These are phyloP conservation scores for Penicillium concentricum DNA, from an alignment of 2,329 filamentous ascomycete genomes.

Conservation along the genomic window DNA sequence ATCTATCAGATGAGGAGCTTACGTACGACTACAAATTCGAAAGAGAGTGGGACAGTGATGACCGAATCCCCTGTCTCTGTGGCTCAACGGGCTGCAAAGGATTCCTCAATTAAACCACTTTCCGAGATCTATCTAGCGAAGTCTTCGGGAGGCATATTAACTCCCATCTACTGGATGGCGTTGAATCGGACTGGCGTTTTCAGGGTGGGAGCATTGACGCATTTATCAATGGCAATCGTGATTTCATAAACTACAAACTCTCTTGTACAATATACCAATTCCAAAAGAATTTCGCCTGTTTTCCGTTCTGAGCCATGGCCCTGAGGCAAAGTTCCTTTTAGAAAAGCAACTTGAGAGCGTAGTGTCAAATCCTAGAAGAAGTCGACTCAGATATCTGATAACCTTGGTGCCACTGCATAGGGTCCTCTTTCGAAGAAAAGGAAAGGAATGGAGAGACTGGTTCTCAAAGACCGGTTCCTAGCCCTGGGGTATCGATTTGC, in stretches of 20 bases:
- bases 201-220: constrained; percentile 14
- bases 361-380: neutral
- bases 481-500: constrained; percentile 9
- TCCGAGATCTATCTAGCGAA: neutral
- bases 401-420: neutral
- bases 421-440: neutral
- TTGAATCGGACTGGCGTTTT: constrained; percentile 15
- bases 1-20: constrained; percentile 80
- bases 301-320: neutral
- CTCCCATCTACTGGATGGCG: constrained; percentile 11
- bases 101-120: constrained; percentile 77
- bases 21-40: constrained; percentile 99
- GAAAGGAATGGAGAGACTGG: neutral
- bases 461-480: neutral
- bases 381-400: neutral
- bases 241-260: constrained; percentile 22
- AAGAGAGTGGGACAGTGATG: constrained; percentile 88
- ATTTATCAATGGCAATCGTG: constrained; percentile 18
- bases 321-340: neutral
- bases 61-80: constrained; percentile 96
- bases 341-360: neutral
- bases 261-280: constrained; percentile 30
- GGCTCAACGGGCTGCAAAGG: constrained; percentile 96
- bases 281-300: constrained; percentile 10
- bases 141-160: neutral